Evolutionary conservation across 768 basidiomycete species (phyloP).

Genomic region (Amanita polypyramis): DNA sequence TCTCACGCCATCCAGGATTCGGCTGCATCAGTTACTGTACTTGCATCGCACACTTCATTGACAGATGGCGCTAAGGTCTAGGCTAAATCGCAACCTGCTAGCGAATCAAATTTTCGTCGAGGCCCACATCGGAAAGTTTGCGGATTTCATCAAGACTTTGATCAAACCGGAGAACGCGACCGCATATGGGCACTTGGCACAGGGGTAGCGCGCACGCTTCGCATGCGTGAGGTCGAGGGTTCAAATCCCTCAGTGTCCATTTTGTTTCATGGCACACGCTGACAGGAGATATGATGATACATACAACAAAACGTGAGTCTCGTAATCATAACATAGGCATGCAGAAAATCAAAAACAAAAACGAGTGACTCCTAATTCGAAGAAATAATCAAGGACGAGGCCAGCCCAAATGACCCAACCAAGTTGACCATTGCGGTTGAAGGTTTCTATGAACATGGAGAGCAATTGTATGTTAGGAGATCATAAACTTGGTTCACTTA

Average conservation of each 20-base stretch:
- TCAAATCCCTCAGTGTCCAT: slow-evolving; percentile 28
- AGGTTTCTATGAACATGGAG: slow-evolving; percentile 23
- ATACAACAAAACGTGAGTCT: background rate
- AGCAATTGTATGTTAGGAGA: background rate
- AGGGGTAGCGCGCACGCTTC: slow-evolving; percentile 31
- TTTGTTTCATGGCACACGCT: background rate
- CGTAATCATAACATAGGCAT: too few species aligned
- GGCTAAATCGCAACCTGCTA: too few species aligned
- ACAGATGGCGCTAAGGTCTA: too few species aligned
- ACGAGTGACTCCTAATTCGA: background rate
- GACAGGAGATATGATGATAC: background rate
- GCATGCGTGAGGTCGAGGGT: slow-evolving; percentile 30
- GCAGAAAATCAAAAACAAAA: background rate
- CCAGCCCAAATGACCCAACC: slow-evolving; percentile 40
- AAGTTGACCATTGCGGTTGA: slow-evolving; percentile 34
- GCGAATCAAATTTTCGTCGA: too few species aligned
- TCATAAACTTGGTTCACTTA: slow-evolving; percentile 13
- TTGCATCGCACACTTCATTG: too few species aligned
- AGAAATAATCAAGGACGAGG: slow-evolving; percentile 24
- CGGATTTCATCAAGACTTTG: background rate
- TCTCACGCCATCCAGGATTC: too few species aligned
- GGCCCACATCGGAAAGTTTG: too few species aligned
- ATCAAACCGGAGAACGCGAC: background rate
- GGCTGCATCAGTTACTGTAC: too few species aligned
- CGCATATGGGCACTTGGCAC: slow-evolving; percentile 23